Conservation (phyloP, 306 rosid species). For the Ceratonia siliqua region DNA sequence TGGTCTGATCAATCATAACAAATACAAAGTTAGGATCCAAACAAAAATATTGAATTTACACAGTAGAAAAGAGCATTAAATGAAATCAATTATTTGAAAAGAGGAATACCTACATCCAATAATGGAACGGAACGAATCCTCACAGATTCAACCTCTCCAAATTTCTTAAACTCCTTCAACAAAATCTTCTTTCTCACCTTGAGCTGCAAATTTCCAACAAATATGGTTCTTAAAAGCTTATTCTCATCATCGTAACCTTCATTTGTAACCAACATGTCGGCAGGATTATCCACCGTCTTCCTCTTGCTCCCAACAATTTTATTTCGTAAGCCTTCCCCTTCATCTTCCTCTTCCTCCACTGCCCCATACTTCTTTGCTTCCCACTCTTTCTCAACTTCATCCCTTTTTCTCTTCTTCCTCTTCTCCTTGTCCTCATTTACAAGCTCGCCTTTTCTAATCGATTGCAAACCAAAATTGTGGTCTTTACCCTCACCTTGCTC, state of each 20-base stretch:
- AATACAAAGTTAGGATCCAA: slow-evolving; percentile 1
- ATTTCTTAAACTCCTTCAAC: slow-evolving; percentile 67
- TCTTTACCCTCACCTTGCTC: background rate
- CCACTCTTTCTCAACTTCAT: slow-evolving; percentile 81
- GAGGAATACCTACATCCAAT: slow-evolving; percentile 67
- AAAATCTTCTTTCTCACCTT: slow-evolving; percentile 77
- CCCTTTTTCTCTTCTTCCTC: slow-evolving; percentile 81
- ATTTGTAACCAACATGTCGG: slow-evolving; percentile 69
- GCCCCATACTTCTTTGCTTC: slow-evolving; percentile 73
- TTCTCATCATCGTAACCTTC: slow-evolving; percentile 87
- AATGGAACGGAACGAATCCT: slow-evolving; percentile 94
- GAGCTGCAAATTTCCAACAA: slow-evolving; percentile 86
- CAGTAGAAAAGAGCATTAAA: background rate
- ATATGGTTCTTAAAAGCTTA: slow-evolving; percentile 89
- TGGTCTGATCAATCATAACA: slow-evolving; percentile 58
- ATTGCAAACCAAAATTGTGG: background rate
- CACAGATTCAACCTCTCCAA: slow-evolving; percentile 92
- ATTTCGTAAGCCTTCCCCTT: slow-evolving; percentile 32
- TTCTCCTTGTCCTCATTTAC: slow-evolving; percentile 11
- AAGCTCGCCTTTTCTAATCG: background rate
- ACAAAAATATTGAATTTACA: background rate
- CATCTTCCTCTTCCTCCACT: slow-evolving; percentile 34
- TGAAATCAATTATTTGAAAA: background rate
- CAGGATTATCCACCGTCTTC: slow-evolving; percentile 67
- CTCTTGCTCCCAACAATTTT: slow-evolving; percentile 73